Evolutionary conservation across 441 rosid species (phyloP).

Genomic region (Erysimum cheiri): DNA sequence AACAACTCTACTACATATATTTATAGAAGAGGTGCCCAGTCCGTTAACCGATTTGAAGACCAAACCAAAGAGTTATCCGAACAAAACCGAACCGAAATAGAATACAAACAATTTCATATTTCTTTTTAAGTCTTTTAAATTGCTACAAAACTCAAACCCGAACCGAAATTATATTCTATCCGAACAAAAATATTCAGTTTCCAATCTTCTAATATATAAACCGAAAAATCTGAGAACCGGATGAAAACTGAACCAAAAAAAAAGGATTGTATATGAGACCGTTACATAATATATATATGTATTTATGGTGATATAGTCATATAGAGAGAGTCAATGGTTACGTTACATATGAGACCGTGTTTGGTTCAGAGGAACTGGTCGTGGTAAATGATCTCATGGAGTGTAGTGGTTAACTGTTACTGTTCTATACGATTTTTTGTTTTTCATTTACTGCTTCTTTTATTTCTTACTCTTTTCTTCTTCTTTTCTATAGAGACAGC

Average conservation of each 20-base stretch:
- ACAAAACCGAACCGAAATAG: not conserved
- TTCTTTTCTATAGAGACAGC: conserved; percentile 37
- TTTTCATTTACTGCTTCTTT: conserved; percentile 39
- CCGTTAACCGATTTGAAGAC: not conserved
- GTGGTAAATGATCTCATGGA: conserved; percentile 45
- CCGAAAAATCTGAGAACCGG: not conserved
- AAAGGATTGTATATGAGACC: too few species aligned
- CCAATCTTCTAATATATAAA: not conserved
- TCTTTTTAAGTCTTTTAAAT: too few species aligned
- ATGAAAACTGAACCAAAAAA: not conserved
- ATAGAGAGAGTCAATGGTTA: conserved; percentile 17
- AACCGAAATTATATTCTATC: too few species aligned
- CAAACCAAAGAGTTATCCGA: not conserved
- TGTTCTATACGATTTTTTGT: conserved; percentile 5
- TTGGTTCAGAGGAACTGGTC: conserved; percentile 38
- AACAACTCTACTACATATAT: not conserved
- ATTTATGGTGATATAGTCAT: conserved; percentile 16
- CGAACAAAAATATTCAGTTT: too few species aligned
- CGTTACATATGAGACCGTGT: conserved; percentile 25
- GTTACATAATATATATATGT: not conserved
- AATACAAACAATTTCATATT: too few species aligned
- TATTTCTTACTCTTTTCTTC: conserved; percentile 27
- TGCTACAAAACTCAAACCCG: too few species aligned
- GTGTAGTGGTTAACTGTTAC: conserved; percentile 47
- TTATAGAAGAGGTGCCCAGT: not conserved